Evolutionary conservation across 805 yeast genomes (phyloP).

Genomic region (Lipomyces lipofer): DNA sequence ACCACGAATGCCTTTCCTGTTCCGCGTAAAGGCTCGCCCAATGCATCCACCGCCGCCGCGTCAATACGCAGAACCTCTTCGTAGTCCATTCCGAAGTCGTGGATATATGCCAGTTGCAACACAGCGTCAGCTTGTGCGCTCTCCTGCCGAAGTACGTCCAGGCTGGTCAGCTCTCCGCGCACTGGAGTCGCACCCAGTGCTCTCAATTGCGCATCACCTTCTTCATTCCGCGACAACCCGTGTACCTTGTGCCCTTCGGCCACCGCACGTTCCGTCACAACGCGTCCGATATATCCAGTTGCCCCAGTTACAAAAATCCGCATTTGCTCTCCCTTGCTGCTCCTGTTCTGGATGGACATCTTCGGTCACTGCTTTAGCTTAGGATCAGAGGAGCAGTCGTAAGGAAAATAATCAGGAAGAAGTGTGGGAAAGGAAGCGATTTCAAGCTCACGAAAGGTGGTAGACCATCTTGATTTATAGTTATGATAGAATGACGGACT

Average conservation of each 20-base stretch:
- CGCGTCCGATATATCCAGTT: conserved; percentile 10
- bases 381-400: too few relatives aligned
- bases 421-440: too few relatives aligned
- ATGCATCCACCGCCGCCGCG: conserved; percentile 36
- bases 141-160: conserved; percentile 37
- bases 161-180: conserved; percentile 39
- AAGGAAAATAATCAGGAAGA: too few relatives aligned
- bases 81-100: conserved; percentile 36
- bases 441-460: too few relatives aligned
- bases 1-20: conserved; percentile 38
- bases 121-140: conserved; percentile 42
- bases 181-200: conserved; percentile 37
- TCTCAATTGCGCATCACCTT: conserved; percentile 7
- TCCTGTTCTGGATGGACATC: too few relatives aligned
- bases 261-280: conserved; percentile 8
- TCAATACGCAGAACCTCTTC: conserved; percentile 35
- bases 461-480: too few relatives aligned
- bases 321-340: too few relatives aligned
- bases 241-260: conserved; percentile 2
- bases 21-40: conserved; percentile 38
- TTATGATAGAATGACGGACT: too few relatives aligned
- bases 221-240: conserved; percentile 5
- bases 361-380: too few relatives aligned
- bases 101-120: conserved; percentile 43
- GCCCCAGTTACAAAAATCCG: conserved; percentile 11